These are phyloP conservation scores for Cyclanthera cordifolia DNA, from an alignment of 306 rosid species.

Conservation along the genomic window DNA sequence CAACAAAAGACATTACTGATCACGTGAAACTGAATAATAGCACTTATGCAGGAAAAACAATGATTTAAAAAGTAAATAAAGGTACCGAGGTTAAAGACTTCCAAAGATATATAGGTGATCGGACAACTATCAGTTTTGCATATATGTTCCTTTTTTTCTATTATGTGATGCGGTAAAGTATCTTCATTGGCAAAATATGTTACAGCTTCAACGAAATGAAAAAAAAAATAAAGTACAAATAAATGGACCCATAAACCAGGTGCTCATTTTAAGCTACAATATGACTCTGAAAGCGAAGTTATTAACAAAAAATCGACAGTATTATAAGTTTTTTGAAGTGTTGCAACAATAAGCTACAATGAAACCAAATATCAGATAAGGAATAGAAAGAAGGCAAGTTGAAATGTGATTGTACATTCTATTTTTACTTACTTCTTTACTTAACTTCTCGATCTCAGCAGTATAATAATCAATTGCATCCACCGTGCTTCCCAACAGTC, in stretches of 20 bases:
- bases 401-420: background rate
- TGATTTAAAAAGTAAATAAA: background rate
- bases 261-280: background rate
- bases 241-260: constrained; percentile 1
- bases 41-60: background rate
- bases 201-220: background rate
- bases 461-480: constrained; percentile 63
- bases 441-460: constrained; percentile 29
- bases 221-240: background rate
- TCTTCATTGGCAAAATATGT: constrained; percentile 6
- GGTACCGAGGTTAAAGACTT: background rate
- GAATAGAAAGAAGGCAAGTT: constrained; percentile 3
- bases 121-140: background rate
- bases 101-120: background rate
- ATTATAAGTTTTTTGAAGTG: background rate
- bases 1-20: background rate
- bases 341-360: background rate
- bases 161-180: background rate
- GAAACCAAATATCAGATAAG: background rate
- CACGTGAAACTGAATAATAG: background rate
- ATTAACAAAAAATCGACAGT: background rate
- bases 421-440: constrained; percentile 39
- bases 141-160: background rate
- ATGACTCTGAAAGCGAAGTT: background rate
- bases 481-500: constrained; percentile 47